phyloP scores from a whole-genome alignment of 768 basidiomycete species.

The Rhizopogon vinicolor region DNA sequence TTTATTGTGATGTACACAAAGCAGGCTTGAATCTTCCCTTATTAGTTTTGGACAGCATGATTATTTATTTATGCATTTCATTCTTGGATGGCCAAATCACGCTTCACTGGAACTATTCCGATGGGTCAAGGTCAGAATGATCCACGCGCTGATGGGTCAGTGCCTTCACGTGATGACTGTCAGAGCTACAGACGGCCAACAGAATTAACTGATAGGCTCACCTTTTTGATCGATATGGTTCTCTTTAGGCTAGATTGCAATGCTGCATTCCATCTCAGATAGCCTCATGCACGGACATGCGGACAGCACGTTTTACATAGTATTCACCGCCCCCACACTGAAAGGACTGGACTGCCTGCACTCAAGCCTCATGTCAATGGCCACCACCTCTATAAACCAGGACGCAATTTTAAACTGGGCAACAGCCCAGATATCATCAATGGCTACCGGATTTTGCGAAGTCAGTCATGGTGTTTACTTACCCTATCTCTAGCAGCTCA shows the following conservation, averaged over 20 bases:
- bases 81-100: background rate
- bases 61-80: background rate
- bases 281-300: background rate
- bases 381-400: constrained; percentile 1
- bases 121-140: background rate
- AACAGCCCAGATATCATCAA: constrained; percentile 10
- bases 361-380: background rate
- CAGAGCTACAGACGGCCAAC: background rate
- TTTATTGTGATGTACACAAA: constrained; percentile 57
- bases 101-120: background rate
- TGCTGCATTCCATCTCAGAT: background rate
- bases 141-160: background rate
- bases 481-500: background rate
- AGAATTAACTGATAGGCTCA: background rate
- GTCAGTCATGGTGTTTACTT: constrained; percentile 13
- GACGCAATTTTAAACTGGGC: background rate
- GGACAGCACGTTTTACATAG: background rate
- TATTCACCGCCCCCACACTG: background rate
- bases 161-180: background rate
- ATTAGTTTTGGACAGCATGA: background rate
- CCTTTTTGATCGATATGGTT: background rate
- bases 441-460: constrained; percentile 25
- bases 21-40: constrained; percentile 14
- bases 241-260: background rate
- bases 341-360: background rate